These are phyloP conservation scores for Talaromyces sp. DNA, from an alignment of 2,329 filamentous ascomycete species.

Conservation along the genomic window DNA sequence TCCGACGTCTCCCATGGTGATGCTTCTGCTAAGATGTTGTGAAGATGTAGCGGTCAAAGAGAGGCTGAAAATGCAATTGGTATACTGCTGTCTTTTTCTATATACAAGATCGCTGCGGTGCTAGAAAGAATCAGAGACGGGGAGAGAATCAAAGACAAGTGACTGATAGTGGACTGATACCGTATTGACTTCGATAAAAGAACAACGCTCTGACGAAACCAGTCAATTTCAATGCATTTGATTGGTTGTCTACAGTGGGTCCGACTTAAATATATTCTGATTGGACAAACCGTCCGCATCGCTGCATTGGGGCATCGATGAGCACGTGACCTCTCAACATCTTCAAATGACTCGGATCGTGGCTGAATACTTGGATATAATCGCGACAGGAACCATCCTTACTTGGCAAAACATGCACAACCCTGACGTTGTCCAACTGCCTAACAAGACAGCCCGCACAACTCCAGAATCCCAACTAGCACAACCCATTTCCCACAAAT, in stretches of 20 bases:
- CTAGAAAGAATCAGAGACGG: not conserved
- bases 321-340: not conserved
- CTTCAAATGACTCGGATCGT: not conserved
- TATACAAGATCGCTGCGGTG: constrained; percentile 5
- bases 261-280: not conserved
- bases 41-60: not conserved
- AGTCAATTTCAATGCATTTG: not conserved
- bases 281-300: not conserved
- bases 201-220: not conserved
- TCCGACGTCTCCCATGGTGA: constrained; percentile 37
- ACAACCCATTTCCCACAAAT: constrained; percentile 1
- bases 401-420: not conserved
- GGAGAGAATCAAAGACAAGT: not conserved
- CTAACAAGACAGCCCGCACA: not conserved
- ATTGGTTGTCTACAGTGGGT: not conserved
- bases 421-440: too few species aligned
- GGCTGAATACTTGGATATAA: not conserved
- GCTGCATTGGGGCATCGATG: not conserved
- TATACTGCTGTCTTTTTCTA: not conserved
- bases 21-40: not conserved
- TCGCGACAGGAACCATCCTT: not conserved
- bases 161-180: not conserved
- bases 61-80: not conserved
- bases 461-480: constrained; percentile 1
- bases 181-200: constrained; percentile 4